Base-by-base conservation (phyloP, 495 filamentous ascomycete genomes). In the Cudoniella acicularis region DNA sequence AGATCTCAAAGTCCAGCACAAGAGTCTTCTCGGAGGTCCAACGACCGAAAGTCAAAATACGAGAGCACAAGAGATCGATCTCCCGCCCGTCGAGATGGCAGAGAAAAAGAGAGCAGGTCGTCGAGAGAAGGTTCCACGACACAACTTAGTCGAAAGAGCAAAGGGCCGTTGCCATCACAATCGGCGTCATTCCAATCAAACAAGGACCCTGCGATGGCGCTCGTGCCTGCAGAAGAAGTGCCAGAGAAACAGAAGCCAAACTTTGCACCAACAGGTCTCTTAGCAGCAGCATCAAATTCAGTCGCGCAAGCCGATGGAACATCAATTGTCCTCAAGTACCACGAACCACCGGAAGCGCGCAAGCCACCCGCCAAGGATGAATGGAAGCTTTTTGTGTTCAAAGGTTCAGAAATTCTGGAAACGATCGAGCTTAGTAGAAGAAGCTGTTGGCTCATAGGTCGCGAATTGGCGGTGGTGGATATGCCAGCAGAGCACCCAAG, bases 321-420 rank as follows among this genome's bases (percentile, higher is more conserved):
- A 26, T 73, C 78, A 1, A 83, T 95, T 47, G 86, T 90, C 1
- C 77, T 99, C 20, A 98, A 98, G 76, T 98, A 99, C 75, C 86
- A 96, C 71, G 94, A 99, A 72, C 94, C 94, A 3, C 77, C 91
- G 18, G 94, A 98, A 74, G 88, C 92, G 20, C 89, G 94, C 55
- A 95, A 96, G 56, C 90, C 94, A 0, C 82, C 93, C 0, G 65
- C 86, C 0, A 86, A 86, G 48, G 83, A 91, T 62, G 75, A 82
- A 30, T 98, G 92, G 91, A 88, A 90, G 42, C 73, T 99, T 27
- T 99, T 96, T 68, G 83, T 96, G 17, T 99, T 99, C 82, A 96
- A 96, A 68, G 88, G 86, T 11, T 64, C 79, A 24, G 88, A 92
- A 52, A 74, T 94, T 8, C 65, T 96, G 27, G 88, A 93, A 56